phyloP scores from a whole-genome alignment of 208 protist species.

The Acanthamoeba lenticulata region DNA sequence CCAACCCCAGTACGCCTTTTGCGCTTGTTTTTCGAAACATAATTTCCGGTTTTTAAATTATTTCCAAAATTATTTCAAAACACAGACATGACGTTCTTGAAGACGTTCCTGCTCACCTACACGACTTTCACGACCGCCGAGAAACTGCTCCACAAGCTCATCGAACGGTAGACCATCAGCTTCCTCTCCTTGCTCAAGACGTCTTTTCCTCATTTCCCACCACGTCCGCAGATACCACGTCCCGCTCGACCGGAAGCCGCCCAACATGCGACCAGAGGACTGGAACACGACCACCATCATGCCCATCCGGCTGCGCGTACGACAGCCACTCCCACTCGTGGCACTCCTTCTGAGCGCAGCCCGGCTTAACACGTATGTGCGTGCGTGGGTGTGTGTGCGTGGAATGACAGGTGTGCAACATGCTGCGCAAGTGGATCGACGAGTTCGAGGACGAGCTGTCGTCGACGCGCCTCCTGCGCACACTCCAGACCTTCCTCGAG shows the following conservation, averaged over 20 bases:
- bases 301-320: conserved; percentile 12
- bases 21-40: background rate
- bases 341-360: no score
- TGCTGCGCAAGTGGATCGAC: conserved; percentile 77
- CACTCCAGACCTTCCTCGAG: conserved; percentile 11
- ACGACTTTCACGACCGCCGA: conserved; percentile 68
- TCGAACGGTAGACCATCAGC: conserved; percentile 19
- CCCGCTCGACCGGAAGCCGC: background rate
- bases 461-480: background rate
- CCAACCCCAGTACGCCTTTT: background rate
- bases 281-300: background rate
- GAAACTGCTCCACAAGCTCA: conserved; percentile 66
- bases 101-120: conserved; percentile 74
- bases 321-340: background rate
- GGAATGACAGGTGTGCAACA: conserved; percentile 71
- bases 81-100: conserved; percentile 54
- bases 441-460: conserved; percentile 51
- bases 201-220: background rate
- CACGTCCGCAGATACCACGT: background rate
- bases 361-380: background rate
- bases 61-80: background rate
- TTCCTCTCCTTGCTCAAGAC: background rate
- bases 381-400: background rate
- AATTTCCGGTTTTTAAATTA: background rate
- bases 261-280: background rate